Evolutionary conservation across 805 yeast species (phyloP).

Genomic region (Metschnikowia lachancei): DNA sequence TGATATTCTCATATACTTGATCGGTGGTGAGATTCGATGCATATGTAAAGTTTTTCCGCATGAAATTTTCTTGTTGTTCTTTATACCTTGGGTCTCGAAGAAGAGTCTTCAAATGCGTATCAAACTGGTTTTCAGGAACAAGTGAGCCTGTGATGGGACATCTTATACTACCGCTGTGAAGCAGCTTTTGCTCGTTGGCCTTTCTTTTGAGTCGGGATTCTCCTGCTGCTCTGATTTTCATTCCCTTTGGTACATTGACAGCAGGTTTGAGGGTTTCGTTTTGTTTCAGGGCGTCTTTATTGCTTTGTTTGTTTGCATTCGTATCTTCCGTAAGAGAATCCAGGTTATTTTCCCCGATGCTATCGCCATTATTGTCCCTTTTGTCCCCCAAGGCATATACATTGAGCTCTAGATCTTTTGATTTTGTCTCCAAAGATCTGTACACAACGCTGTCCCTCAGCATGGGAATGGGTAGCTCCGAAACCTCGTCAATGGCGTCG

Average conservation of each 20-base stretch:
- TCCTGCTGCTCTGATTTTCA: slow-evolving; percentile 71
- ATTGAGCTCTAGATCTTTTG: slow-evolving; percentile 24
- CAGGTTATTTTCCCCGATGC: background rate
- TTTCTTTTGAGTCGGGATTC: slow-evolving; percentile 51
- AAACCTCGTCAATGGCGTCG: slow-evolving; percentile 55
- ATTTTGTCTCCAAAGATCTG: slow-evolving; percentile 57
- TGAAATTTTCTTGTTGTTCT: slow-evolving; percentile 61
- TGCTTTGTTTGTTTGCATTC: background rate
- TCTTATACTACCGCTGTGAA: slow-evolving; percentile 38
- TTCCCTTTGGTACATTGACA: slow-evolving; percentile 39
- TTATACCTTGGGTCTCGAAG: slow-evolving; percentile 77
- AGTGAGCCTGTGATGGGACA: slow-evolving; percentile 79
- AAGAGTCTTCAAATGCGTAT: slow-evolving; percentile 64
- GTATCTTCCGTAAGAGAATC: background rate
- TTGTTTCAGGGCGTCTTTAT: background rate
- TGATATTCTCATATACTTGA: slow-evolving; percentile 62
- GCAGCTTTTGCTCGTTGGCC: slow-evolving; percentile 13
- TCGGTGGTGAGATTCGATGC: slow-evolving; percentile 50
- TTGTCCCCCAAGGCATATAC: background rate
- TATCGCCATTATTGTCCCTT: no score
- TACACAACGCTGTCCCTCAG: slow-evolving; percentile 56
- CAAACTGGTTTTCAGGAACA: slow-evolving; percentile 69
- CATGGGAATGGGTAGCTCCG: slow-evolving; percentile 56
- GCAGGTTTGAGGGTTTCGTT: slow-evolving; percentile 1
- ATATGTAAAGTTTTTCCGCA: slow-evolving; percentile 50